phyloP scores from a whole-genome alignment of 2,329 filamentous ascomycete species.

The Ophiostoma angusticollis region DNA sequence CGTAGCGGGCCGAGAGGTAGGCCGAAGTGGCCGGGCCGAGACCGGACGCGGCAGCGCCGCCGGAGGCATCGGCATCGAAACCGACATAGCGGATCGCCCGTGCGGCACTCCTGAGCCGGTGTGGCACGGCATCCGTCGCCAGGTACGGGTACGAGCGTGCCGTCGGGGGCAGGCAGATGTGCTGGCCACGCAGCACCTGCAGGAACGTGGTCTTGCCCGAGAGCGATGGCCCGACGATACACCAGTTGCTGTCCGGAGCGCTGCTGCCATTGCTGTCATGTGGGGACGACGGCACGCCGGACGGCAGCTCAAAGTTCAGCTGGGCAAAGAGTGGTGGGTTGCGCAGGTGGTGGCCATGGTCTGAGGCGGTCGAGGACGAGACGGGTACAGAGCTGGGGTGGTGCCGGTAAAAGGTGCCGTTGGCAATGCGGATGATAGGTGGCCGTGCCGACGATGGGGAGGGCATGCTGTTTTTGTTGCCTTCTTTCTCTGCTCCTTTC shows the following conservation, averaged over 20 bases:
- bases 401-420: conserved; percentile 72
- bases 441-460: conserved; percentile 23
- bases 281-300: too few relatives aligned
- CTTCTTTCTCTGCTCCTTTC: too few relatives aligned
- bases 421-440: conserved; percentile 58
- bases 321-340: conserved; percentile 65
- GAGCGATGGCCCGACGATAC: conserved; percentile 66
- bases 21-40: conserved; percentile 50
- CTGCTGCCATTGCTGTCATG: too few relatives aligned
- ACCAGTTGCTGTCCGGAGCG: too few relatives aligned
- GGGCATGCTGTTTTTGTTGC: conserved; percentile 23
- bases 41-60: conserved; percentile 21
- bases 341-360: conserved; percentile 20
- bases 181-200: conserved; percentile 61
- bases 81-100: conserved; percentile 80
- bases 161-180: conserved; percentile 61
- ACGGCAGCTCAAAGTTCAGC: conserved; percentile 57
- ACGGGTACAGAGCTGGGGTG: conserved; percentile 38
- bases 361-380: background rate
- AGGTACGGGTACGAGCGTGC: conserved; percentile 72
- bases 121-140: conserved; percentile 44
- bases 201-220: conserved; percentile 74
- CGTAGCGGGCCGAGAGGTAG: conserved; percentile 82
- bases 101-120: conserved; percentile 43
- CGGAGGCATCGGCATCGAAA: conserved; percentile 69